Conservation (phyloP, 371 early-diverging fungal species). For the Mucor irregularis region DNA sequence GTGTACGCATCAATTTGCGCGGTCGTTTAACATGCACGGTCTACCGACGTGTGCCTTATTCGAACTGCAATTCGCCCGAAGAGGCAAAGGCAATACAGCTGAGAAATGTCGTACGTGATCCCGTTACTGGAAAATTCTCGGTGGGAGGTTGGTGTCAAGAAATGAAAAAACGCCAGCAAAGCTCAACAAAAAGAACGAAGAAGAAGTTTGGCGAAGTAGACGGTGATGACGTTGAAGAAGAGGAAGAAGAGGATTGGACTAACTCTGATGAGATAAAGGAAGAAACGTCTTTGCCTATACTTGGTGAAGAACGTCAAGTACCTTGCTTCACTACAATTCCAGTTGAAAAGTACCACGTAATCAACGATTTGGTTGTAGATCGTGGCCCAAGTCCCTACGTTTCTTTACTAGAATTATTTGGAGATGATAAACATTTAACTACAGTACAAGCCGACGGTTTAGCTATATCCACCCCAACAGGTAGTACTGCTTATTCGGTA, state of each 20-base stretch:
- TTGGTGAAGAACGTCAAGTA: constrained; percentile 35
- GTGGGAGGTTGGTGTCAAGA: constrained; percentile 44
- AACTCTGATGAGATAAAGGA: too few relatives aligned
- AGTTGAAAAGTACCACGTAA: constrained; percentile 62
- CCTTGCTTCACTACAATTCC: constrained; percentile 54
- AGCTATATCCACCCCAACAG: constrained; percentile 92
- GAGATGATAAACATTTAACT: constrained; percentile 82
- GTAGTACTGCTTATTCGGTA: constrained; percentile 95
- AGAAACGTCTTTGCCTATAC: not conserved
- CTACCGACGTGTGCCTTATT: constrained; percentile 55
- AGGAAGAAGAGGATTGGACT: not conserved
- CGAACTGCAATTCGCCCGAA: constrained; percentile 19
- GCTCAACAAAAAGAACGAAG: constrained; percentile 11
- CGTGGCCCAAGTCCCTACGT: constrained; percentile 91
- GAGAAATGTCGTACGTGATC: constrained; percentile 45
- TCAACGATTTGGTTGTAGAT: constrained; percentile 88
- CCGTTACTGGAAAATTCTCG: constrained; percentile 47
- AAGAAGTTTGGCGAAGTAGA: constrained; percentile 55
- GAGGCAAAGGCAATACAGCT: constrained; percentile 26
- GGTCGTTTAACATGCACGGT: constrained; percentile 89
- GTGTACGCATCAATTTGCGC: constrained; percentile 82
- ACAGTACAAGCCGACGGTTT: constrained; percentile 91
- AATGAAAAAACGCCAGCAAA: constrained; percentile 3
- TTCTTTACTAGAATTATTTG: constrained; percentile 88
- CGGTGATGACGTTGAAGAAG: constrained; percentile 24